Base-by-base conservation (phyloP, 768 basidiomycete genomes). In the Suillus decipiens region DNA sequence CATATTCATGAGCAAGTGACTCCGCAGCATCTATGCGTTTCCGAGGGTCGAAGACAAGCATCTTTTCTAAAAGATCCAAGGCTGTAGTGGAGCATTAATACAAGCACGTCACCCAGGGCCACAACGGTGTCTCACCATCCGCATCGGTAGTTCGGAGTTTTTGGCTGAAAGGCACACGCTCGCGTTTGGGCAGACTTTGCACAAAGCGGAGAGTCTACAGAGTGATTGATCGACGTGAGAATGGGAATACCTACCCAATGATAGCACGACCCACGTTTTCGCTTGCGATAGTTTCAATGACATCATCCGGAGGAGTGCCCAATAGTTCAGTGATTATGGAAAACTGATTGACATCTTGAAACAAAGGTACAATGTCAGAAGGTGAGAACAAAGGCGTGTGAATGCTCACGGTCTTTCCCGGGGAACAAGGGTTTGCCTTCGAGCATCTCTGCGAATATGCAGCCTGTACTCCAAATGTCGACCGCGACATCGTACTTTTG, bases 401-500 rank as follows among this genome's bases (percentile, higher is more conserved):
- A 69, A 67, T 68, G 90, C 96, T 79, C 76, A 98, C 96, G 97
- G 72, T 99, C 97, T 82, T 99, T 99, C 62, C 97, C 97, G 33
- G 97, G 97, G 85, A 99, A 99, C 68, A 99, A 80, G 0, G 97
- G 96, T 75, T 98, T 98, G 37, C 97, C 97, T 75, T 98, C 96
- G 56, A 99, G 79, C 97, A 99, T 99, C 81, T 99, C 97, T 6
- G 97, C 97, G 72, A 99, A 98, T 76, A 99, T 99, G 80, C 97
- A 99, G 7, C 96, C 97, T 12, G 96, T 95, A 72, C 93, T 96
- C 97, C 97, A 99, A 74, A 99, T 96, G 75, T 99, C 97, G 66
- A 99, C 97, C 58, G 96, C 97, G 62, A 98, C 96, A 76, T 99
- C 96, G 79, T 99, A 99, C 81, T 99, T 99, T 77, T 99, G 97